Percentiles rank a stretch among this genome's conserved stretches.
phyloP scores from a whole-genome alignment of 2,329 filamentous ascomycete genomes.

The Dothideomycetidae sp. region DNA sequence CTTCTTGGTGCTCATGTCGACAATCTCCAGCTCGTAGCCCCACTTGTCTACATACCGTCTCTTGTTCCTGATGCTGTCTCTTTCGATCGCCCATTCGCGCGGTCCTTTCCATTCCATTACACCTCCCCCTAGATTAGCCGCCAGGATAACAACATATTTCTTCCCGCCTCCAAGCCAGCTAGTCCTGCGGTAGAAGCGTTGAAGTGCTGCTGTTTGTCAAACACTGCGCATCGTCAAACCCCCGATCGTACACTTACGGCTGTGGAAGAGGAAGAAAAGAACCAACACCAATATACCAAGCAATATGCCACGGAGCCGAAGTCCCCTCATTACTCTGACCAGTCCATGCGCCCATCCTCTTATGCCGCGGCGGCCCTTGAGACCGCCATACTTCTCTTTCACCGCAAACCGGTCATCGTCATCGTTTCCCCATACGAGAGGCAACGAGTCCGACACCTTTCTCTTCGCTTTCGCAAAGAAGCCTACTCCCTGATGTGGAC shows the following conservation, averaged over 20 bases:
- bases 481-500: conserved; percentile 50
- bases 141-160: conserved; percentile 86
- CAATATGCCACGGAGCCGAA: conserved; percentile 44
- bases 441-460: conserved; percentile 63
- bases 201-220: conserved; percentile 33
- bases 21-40: conserved; percentile 92
- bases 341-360: conserved; percentile 24
- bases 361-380: conserved; percentile 26
- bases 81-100: conserved; percentile 93
- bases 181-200: conserved; percentile 53
- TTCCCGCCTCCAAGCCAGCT: conserved; percentile 65
- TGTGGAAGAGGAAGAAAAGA: conserved; percentile 32
- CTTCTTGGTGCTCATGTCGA: conserved; percentile 98
- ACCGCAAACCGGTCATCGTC: conserved; percentile 42
- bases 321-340: conserved; percentile 45
- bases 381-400: conserved; percentile 61
- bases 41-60: conserved; percentile 71
- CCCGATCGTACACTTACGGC: not conserved
- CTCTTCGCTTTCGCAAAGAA: conserved; percentile 61
- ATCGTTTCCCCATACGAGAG: conserved; percentile 49
- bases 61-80: conserved; percentile 93
- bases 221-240: not conserved
- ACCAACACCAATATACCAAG: conserved; percentile 46
- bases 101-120: conserved; percentile 99
- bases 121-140: conserved; percentile 85